Conservation (phyloP, 2,329 filamentous ascomycete species). For the Fusarium incarnatum region DNA sequence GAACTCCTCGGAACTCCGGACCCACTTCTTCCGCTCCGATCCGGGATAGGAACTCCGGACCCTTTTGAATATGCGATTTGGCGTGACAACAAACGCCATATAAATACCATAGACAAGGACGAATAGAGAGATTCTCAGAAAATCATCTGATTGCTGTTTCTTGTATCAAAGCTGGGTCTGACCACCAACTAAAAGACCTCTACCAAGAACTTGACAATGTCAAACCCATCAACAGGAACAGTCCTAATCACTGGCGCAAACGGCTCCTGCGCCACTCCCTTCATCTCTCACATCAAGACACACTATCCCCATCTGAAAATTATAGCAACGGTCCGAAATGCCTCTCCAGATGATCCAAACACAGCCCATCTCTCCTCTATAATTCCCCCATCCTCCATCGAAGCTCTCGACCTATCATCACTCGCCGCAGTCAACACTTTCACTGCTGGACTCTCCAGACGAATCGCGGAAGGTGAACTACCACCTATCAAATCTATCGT, state of each 20-base stretch:
- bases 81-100: not conserved
- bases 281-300: slow-evolving; percentile 24
- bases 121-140: too few species aligned
- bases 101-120: not conserved
- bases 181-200: too few species aligned
- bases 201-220: not conserved
- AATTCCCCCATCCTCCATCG: slow-evolving; percentile 21
- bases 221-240: slow-evolving; percentile 46
- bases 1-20: slow-evolving; percentile 34
- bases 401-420: slow-evolving; percentile 31
- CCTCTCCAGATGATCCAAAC: slow-evolving; percentile 46
- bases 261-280: slow-evolving; percentile 47
- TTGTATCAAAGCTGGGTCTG: not conserved
- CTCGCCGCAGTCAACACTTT: slow-evolving; percentile 18
- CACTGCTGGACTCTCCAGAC: not conserved
- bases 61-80: not conserved
- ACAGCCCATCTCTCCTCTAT: slow-evolving; percentile 45
- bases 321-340: slow-evolving; percentile 51
- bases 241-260: slow-evolving; percentile 55
- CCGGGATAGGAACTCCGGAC: not conserved
- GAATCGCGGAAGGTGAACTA: slow-evolving; percentile 3
- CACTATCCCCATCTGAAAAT: slow-evolving; percentile 41
- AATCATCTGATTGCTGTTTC: too few species aligned
- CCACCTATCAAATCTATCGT: slow-evolving; percentile 34
- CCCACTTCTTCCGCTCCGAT: not conserved